These are phyloP conservation scores for Globisporangium middletonii DNA, from an alignment of 352 stramenopile species.

Conservation along the genomic window DNA sequence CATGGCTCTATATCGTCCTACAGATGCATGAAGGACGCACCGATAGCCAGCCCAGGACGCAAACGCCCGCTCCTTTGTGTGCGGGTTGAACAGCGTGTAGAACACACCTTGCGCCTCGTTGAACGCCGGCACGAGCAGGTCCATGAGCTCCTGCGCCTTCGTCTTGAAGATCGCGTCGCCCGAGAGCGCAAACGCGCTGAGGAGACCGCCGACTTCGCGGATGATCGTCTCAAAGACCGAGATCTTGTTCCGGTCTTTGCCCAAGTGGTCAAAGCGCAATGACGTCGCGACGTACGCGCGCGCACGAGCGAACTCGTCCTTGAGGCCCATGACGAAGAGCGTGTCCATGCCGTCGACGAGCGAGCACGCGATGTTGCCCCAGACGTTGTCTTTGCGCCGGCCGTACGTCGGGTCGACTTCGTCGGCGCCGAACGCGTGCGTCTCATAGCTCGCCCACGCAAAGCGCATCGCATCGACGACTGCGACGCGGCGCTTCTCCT, in stretches of 20 bases:
- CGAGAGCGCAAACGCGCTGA: constrained; percentile 94
- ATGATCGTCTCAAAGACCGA: constrained; percentile 99
- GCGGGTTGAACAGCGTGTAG: constrained; percentile 86
- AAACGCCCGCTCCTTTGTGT: constrained; percentile 41
- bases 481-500: constrained; percentile 34
- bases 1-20: background rate
- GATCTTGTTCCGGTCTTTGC: constrained; percentile 53
- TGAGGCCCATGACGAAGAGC: constrained; percentile 95
- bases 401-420: constrained; percentile 88
- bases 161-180: constrained; percentile 84
- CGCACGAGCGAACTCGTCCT: constrained; percentile 90
- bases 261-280: constrained; percentile 79
- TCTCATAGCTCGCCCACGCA: constrained; percentile 88
- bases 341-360: constrained; percentile 96
- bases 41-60: constrained; percentile 30
- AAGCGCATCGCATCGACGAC: constrained; percentile 70
- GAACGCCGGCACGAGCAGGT: constrained; percentile 88
- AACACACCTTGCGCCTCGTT: constrained; percentile 88
- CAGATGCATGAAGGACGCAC: constrained; percentile 11
- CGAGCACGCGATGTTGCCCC: constrained; percentile 88
- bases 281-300: constrained; percentile 80
- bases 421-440: constrained; percentile 93
- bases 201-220: constrained; percentile 94
- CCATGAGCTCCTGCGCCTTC: constrained; percentile 91
- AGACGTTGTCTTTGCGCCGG: constrained; percentile 67